Evolutionary conservation across 805 yeast species (phyloP), one percentile per base, ranked within the genome.

Genomic region (Yarrowia sp.): DNA sequence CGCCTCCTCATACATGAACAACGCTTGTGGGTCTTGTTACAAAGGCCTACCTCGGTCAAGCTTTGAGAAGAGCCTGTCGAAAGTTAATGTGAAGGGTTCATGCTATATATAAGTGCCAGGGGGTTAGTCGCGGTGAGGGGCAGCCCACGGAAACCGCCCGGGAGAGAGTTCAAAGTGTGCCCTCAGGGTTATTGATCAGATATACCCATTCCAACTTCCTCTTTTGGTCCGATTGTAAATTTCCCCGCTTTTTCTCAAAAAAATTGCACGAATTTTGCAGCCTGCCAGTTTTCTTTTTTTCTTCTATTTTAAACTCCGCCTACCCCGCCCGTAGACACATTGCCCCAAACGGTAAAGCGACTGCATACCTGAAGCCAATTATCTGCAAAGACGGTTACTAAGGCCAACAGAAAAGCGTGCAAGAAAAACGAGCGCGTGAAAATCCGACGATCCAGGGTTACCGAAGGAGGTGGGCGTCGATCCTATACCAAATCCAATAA

Each of bases 11-110:
- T 48, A 48, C 38, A 30, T 19, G 16, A 14, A 30, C 36, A 26
- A 28, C 36, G 35, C 51, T 19, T 19, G 10, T 26, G 7, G 49
- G 30, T 26, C 30, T 26, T 24, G 32, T 41, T 16, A 28, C 17
- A 30, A 46, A 46, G 35, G 54, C 54, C 17, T 30, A 48, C 54
- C 54, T 48, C 54, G 54, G 54, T 48, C 54, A 48, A 48, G 54
- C 54, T 48, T 48, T 48, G 30, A 1, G 9, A 28, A 46, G 22
- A 14, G 49, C 49, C 51, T 44, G 52, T 30, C 12, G 11, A 24
- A 24, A 43, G 30, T 17, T 22, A 14, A 8, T 22, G n/a, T 41
- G 17, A 22, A 22, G 46, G 46, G 46, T 41, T 11, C 17, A 21
- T 36, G 40, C 40, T 41, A 41, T 16, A 43, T 24, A 43, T 22